These are phyloP conservation scores for Saraca asoca DNA, from an alignment of 331 rosid species.

Conservation along the genomic window DNA sequence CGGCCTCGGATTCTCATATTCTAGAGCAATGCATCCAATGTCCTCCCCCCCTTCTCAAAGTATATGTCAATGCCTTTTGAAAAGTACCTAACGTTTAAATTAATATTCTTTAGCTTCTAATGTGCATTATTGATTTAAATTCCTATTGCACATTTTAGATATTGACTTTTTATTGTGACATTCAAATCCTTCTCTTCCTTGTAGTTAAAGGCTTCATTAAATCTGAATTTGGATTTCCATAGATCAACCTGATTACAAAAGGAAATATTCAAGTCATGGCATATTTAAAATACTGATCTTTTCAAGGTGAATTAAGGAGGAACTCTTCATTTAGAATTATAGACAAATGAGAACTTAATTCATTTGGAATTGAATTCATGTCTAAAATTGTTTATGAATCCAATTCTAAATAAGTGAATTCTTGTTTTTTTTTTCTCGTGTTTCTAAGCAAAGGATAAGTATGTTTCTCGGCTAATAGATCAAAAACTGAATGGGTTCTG, in stretches of 20 bases:
- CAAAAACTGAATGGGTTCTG: not conserved
- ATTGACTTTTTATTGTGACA: slow-evolving; percentile 1
- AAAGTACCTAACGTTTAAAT: slow-evolving; percentile 23
- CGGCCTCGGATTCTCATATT: slow-evolving; percentile 34
- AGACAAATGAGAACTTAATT: no score
- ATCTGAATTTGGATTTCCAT: slow-evolving; percentile 36
- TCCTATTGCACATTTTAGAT: not conserved
- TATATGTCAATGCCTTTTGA: slow-evolving; percentile 3
- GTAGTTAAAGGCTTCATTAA: slow-evolving; percentile 29
- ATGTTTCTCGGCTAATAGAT: no score
- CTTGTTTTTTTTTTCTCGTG: no score
- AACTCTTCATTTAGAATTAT: no score
- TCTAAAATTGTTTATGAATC: no score
- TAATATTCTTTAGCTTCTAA: no score
- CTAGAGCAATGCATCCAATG: slow-evolving; percentile 40
- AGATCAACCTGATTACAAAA: slow-evolving; percentile 34
- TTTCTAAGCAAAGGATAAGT: no score
- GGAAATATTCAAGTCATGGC: not conserved
- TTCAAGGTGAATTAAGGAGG: no score
- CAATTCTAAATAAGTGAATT: no score
- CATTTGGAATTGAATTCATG: no score
- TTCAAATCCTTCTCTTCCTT: not conserved
- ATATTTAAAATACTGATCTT: no score
- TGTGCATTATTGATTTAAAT: no score
- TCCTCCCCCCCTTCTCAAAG: slow-evolving; percentile 37